phyloP scores from a whole-genome alignment of 2,329 filamentous ascomycete genomes.

The Colletotrichum liaoningense region DNA sequence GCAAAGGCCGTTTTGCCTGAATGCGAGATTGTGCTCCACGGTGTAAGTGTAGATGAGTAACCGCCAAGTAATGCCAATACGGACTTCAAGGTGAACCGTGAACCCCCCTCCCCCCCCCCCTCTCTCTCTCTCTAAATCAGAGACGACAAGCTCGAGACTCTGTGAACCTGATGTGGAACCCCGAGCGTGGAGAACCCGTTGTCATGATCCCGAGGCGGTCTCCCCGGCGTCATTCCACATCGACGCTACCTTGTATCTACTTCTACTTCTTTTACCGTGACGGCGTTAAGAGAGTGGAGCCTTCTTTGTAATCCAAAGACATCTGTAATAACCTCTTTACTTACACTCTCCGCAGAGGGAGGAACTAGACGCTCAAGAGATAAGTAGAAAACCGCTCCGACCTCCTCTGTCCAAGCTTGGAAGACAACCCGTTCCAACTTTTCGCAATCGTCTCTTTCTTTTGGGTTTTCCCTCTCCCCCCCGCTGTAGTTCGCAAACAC shows the following conservation, averaged over 20 bases:
- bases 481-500: not conserved
- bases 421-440: conserved; percentile 19
- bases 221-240: not conserved
- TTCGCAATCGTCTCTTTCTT: not conserved
- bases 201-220: not conserved
- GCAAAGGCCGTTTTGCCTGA: not conserved
- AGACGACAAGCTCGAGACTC: not conserved
- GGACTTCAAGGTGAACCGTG: not conserved
- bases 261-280: too few relatives aligned
- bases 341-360: not conserved
- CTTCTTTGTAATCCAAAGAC: not conserved
- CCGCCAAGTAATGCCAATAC: not conserved
- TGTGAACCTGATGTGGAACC: not conserved
- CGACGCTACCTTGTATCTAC: too few relatives aligned
- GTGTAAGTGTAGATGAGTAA: not conserved
- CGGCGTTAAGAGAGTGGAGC: not conserved
- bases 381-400: conserved; percentile 24
- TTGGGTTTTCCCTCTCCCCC: not conserved
- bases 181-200: not conserved
- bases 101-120: not conserved
- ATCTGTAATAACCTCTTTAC: not conserved
- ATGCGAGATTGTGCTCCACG: not conserved
- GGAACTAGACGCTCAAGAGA: not conserved
- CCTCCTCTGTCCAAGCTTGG: conserved; percentile 29
- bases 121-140: not conserved